Percentiles rank a stretch among this genome's conserved stretches.
phyloP scores from a whole-genome alignment of 2,329 filamentous ascomycete species.

The Aspergillus sp. region DNA sequence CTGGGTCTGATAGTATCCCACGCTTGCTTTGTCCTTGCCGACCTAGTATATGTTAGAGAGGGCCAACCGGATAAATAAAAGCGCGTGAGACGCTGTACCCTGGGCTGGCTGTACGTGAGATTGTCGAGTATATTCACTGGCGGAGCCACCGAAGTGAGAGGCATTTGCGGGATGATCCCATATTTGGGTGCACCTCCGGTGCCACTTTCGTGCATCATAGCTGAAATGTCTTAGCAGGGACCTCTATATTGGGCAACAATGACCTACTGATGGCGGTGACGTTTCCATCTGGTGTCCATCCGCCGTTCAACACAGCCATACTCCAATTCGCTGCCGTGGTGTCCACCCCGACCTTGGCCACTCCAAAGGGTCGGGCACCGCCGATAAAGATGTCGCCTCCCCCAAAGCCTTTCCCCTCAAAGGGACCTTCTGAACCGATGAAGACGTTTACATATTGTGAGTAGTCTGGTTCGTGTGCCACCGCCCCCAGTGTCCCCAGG shows the following conservation, averaged over 20 bases:
- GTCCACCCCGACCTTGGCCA: conserved; percentile 44
- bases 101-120: conserved; percentile 53
- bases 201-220: conserved; percentile 49
- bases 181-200: conserved; percentile 46
- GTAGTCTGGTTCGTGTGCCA: conserved; percentile 15
- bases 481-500: neutral
- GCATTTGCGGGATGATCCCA: conserved; percentile 32
- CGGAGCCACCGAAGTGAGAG: conserved; percentile 35
- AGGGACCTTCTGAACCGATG: conserved; percentile 48
- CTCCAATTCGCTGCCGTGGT: conserved; percentile 33
- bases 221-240: conserved; percentile 4
- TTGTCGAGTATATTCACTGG: conserved; percentile 43
- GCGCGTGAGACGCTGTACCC: conserved; percentile 39
- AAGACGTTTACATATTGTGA: conserved; percentile 46
- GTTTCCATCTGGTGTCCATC: conserved; percentile 48
- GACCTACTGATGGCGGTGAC: conserved; percentile 46
- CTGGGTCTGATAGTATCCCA: conserved; percentile 63
- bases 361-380: conserved; percentile 43
- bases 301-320: conserved; percentile 40
- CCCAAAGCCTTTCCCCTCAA: conserved; percentile 36
- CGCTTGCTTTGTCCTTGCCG: conserved; percentile 54
- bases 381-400: conserved; percentile 47
- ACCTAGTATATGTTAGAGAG: conserved; percentile 12
- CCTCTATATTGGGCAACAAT: neutral
- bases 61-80: neutral